Percentiles rank a stretch among this genome's conserved stretches.
Conservation (phyloP, 177 flowering plant genomes). For the Vitis hybrid region DNA sequence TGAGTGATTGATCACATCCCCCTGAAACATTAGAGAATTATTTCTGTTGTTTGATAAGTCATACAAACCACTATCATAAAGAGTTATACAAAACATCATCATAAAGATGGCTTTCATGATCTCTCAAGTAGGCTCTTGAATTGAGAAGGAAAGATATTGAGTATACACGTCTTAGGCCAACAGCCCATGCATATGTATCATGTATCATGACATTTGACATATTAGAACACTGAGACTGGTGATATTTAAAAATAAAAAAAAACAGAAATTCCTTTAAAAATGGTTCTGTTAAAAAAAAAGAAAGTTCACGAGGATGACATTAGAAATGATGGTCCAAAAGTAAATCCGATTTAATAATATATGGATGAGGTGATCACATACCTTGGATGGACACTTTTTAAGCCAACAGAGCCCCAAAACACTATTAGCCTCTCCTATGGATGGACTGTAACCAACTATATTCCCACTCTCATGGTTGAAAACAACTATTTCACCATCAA, state of each 20-base stretch:
- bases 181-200: background rate
- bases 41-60: background rate
- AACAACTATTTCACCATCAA: constrained; percentile 83
- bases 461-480: constrained; percentile 78
- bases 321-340: background rate
- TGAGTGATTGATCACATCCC: background rate
- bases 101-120: background rate
- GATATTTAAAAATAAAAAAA: background rate
- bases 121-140: background rate
- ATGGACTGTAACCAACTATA: constrained; percentile 53
- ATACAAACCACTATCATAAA: background rate
- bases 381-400: constrained; percentile 79
- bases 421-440: constrained; percentile 52
- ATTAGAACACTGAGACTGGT: background rate
- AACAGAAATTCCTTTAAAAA: background rate
- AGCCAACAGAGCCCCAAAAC: constrained; percentile 91
- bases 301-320: background rate
- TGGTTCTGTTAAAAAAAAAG: background rate
- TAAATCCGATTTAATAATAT: background rate
- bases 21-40: background rate
- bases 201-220: background rate
- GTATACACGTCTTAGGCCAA: background rate
- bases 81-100: no score
- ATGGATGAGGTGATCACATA: constrained; percentile 22
- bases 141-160: background rate